Percentiles rank a stretch among this genome's conserved stretches.
phyloP scores from a whole-genome alignment of 345 rosid genomes.

The Salix purpurea region DNA sequence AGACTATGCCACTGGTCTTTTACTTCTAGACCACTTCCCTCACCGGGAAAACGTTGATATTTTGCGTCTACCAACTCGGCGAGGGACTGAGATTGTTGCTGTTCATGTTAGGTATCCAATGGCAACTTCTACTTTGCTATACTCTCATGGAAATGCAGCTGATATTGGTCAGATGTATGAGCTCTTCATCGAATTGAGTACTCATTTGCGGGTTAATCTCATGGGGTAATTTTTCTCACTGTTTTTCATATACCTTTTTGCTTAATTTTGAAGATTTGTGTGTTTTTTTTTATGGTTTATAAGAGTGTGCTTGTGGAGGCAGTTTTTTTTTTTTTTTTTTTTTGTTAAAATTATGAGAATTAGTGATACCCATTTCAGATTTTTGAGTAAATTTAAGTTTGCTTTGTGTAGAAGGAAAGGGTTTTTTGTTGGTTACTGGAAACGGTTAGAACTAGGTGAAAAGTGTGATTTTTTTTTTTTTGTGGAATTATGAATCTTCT shows the following conservation, averaged over 20 bases:
- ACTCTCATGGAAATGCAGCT: conserved; percentile 99
- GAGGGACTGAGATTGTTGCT: conserved; percentile 79
- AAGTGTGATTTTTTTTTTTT: background rate
- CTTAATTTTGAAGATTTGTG: background rate
- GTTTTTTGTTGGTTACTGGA: background rate
- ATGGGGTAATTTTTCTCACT: conserved; percentile 62
- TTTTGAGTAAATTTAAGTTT: background rate
- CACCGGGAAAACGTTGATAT: conserved; percentile 25
- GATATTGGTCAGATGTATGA: conserved; percentile 99
- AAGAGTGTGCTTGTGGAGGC: background rate
- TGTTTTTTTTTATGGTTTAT: background rate
- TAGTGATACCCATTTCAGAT: background rate
- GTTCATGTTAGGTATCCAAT: conserved; percentile 75
- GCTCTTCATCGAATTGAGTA: conserved; percentile 91
- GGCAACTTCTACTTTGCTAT: conserved; percentile 85
- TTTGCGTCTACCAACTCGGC: conserved; percentile 52
- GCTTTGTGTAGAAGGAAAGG: background rate
- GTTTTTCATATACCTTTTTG: background rate
- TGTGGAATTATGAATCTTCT: background rate
- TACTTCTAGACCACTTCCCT: conserved; percentile 19
- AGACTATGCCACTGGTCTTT: conserved; percentile 20
- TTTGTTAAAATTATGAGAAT: background rate
- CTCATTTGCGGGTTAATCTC: conserved; percentile 83
- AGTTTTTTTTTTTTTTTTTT: too few species aligned
- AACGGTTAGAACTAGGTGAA: background rate